These are phyloP conservation scores for Phylloporus rhodoxanthus DNA, from an alignment of 768 basidiomycete species.

Conservation along the genomic window DNA sequence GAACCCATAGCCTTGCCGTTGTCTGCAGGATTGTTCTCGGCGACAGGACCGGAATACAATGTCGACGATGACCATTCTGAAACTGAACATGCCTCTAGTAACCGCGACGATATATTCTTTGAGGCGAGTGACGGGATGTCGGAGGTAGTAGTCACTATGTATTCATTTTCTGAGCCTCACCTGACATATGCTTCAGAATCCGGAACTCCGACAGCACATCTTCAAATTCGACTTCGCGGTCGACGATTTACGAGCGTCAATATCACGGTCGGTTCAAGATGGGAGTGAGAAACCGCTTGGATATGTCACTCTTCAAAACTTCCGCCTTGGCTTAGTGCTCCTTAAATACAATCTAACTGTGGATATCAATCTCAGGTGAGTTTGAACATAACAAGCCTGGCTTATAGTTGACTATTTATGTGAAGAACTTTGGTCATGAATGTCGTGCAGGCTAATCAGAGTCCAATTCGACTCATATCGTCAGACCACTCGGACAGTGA, in stretches of 20 bases:
- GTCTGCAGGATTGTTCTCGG: slow-evolving; percentile 50
- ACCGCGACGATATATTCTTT: slow-evolving; percentile 57
- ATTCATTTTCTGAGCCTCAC: neutral
- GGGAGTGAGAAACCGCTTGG: slow-evolving; percentile 71
- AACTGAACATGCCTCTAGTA: slow-evolving; percentile 34
- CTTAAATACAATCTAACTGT: slow-evolving; percentile 86
- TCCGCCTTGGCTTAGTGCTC: slow-evolving; percentile 66
- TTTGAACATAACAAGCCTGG: neutral
- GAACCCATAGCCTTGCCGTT: slow-evolving; percentile 42
- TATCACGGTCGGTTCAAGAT: slow-evolving; percentile 63
- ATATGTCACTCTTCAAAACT: slow-evolving; percentile 71
- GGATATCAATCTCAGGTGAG: slow-evolving; percentile 70
- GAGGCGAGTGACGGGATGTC: slow-evolving; percentile 61
- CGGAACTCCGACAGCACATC: slow-evolving; percentile 46
- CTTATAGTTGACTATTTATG: slow-evolving; percentile 7
- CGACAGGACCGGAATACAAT: slow-evolving; percentile 58
- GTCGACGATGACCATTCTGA: slow-evolving; percentile 54
- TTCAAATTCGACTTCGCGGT: slow-evolving; percentile 89
- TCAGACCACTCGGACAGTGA: slow-evolving; percentile 42
- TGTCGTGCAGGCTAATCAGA: slow-evolving; percentile 51
- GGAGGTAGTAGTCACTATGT: slow-evolving; percentile 41
- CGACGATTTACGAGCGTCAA: slow-evolving; percentile 68
- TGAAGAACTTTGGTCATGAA: slow-evolving; percentile 70
- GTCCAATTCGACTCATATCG: slow-evolving; percentile 60
- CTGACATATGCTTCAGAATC: slow-evolving; percentile 19